Evolutionary conservation across 176 grass and related monocot species (phyloP).

Genomic region (Juncus effusus): DNA sequence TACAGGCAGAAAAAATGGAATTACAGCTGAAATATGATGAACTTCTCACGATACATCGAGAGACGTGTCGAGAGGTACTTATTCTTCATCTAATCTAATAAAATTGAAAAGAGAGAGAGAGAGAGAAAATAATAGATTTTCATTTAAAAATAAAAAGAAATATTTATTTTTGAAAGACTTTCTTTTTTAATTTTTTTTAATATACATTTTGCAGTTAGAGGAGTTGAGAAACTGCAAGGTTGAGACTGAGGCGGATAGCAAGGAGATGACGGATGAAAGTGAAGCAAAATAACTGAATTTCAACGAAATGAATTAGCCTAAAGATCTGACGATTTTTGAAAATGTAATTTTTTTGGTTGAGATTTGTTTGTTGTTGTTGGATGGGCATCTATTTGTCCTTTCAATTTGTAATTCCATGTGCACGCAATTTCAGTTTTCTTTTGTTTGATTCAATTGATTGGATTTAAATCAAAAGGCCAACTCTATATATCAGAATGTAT

Average conservation of each 20-base stretch:
- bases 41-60: slow-evolving; percentile 60
- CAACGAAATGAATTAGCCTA: neutral
- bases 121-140: neutral
- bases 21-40: slow-evolving; percentile 88
- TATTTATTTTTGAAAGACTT: neutral
- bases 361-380: slow-evolving; percentile 9
- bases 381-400: neutral
- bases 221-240: slow-evolving; percentile 69
- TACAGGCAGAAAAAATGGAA: slow-evolving; percentile 86
- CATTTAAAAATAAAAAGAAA: slow-evolving; percentile 11
- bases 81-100: neutral
- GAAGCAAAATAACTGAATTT: slow-evolving; percentile 24
- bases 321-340: slow-evolving; percentile 5
- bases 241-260: slow-evolving; percentile 45
- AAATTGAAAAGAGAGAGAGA: neutral
- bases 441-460: no score
- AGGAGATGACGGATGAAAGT: slow-evolving; percentile 24
- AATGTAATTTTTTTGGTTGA: slow-evolving; percentile 6
- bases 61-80: slow-evolving; percentile 71
- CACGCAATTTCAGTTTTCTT: no score
- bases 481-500: no score
- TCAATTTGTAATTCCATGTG: no score
- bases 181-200: no score
- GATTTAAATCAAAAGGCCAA: no score
- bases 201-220: slow-evolving; percentile 47